Percentiles rank a stretch among this genome's conserved stretches.
Evolutionary conservation across 2,329 filamentous ascomycete genomes (phyloP).

Genomic region (Fusarium hostae): DNA sequence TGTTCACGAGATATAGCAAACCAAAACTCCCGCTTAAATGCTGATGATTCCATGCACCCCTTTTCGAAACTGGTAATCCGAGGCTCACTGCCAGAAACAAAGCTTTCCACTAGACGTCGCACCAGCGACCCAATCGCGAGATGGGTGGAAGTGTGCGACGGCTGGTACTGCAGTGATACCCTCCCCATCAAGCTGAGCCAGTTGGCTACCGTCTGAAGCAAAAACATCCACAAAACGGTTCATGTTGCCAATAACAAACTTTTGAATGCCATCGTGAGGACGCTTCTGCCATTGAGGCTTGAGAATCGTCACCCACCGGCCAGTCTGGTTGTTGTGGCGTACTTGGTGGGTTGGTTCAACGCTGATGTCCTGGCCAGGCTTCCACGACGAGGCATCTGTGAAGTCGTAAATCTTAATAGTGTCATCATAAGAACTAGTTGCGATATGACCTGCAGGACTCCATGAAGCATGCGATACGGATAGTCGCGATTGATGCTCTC

Average conservation of each 20-base stretch:
- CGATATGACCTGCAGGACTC: conserved; percentile 85
- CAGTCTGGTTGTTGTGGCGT: conserved; percentile 94
- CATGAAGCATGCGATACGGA: conserved; percentile 95
- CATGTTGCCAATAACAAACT: conserved; percentile 96
- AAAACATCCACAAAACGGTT: conserved; percentile 96
- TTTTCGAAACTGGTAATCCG: background rate
- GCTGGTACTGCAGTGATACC: conserved; percentile 95
- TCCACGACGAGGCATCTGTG: conserved; percentile 68
- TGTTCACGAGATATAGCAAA: conserved; percentile 9
- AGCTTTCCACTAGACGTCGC: conserved; percentile 93
- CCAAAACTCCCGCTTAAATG: conserved; percentile 37
- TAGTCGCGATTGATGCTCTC: conserved; percentile 82
- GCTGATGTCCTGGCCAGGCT: conserved; percentile 66
- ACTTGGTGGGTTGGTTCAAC: conserved; percentile 78
- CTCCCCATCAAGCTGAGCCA: conserved; percentile 88
- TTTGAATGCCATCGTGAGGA: conserved; percentile 82
- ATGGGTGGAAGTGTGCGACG: conserved; percentile 90
- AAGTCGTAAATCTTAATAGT: conserved; percentile 94
- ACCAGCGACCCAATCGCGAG: conserved; percentile 88
- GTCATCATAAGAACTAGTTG: conserved; percentile 94
- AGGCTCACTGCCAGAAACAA: conserved; percentile 83
- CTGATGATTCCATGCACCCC: background rate
- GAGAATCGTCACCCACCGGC: conserved; percentile 86
- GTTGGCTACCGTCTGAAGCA: conserved; percentile 81
- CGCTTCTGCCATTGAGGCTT: conserved; percentile 89